Conservation (phyloP, 75 land plant species). For the Sequoiadendron giganteum region DNA sequence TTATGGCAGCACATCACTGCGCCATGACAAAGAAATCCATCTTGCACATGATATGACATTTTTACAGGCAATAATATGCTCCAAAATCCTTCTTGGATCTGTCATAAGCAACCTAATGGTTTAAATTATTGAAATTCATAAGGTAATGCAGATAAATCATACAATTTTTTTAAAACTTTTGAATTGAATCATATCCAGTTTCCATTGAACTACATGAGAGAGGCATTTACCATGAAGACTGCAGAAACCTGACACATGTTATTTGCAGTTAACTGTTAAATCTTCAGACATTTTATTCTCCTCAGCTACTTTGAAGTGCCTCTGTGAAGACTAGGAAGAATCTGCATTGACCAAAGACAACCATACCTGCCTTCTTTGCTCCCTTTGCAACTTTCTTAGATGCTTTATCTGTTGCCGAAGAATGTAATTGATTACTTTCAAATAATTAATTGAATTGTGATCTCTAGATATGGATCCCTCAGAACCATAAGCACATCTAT, state of each 20-base stretch:
- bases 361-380: constrained; percentile 33
- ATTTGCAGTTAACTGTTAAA: not conserved
- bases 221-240: not conserved
- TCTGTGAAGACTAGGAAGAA: not conserved
- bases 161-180: not conserved
- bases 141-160: not conserved
- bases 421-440: constrained; percentile 49
- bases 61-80: not conserved
- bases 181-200: not conserved
- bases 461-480: constrained; percentile 73
- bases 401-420: constrained; percentile 32
- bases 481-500: constrained; percentile 67
- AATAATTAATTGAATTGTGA: constrained; percentile 72
- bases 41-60: not conserved
- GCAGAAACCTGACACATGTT: not conserved
- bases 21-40: not conserved
- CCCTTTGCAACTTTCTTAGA: constrained; percentile 20
- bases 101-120: not conserved
- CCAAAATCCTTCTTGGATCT: not conserved
- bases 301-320: not conserved
- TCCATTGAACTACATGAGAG: not conserved
- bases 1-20: not conserved
- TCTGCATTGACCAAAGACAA: constrained; percentile 30
- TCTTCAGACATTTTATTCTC: not conserved
- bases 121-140: no score